Percentiles rank a stretch among this genome's conserved stretches.
Evolutionary conservation across 768 basidiomycete species (phyloP).

Genomic region (Kwoniella dejecticola): DNA sequence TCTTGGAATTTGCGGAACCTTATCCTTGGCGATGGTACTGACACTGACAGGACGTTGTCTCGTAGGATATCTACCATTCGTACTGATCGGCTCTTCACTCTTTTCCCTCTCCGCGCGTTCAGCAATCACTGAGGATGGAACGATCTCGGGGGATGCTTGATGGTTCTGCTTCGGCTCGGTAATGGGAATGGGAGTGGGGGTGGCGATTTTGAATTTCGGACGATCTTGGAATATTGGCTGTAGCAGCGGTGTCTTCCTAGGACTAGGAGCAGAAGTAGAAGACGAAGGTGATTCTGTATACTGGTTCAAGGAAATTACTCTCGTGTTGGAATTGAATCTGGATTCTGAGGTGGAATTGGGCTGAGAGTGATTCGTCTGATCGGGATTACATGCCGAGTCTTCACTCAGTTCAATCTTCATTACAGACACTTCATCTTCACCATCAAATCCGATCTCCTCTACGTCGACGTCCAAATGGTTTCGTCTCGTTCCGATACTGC

Average conservation of each 20-base stretch:
- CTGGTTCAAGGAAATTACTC: background rate
- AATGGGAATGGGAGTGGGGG: too few relatives aligned
- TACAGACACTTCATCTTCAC: too few relatives aligned
- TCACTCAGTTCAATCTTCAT: too few relatives aligned
- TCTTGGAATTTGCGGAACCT: too few relatives aligned
- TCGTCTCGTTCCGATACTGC: background rate
- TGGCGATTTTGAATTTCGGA: too few relatives aligned
- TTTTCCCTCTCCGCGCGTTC: background rate
- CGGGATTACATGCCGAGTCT: background rate
- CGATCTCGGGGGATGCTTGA: background rate
- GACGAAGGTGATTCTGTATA: background rate
- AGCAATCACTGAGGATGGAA: background rate
- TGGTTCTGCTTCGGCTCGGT: too few relatives aligned
- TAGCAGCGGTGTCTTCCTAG: background rate
- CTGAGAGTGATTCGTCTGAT: background rate
- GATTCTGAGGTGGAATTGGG: too few relatives aligned
- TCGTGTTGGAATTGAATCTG: too few relatives aligned
- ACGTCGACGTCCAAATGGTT: too few relatives aligned
- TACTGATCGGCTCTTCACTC: background rate
- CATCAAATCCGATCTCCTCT: too few relatives aligned
- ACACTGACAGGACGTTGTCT: background rate
- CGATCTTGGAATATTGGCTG: too few relatives aligned
- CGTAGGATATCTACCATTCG: slow-evolving; percentile 7
- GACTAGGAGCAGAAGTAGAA: background rate
- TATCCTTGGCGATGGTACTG: too few relatives aligned